Evolutionary conservation across 495 filamentous ascomycete species (phyloP).

Genomic region (Wilcoxina mikolae): DNA sequence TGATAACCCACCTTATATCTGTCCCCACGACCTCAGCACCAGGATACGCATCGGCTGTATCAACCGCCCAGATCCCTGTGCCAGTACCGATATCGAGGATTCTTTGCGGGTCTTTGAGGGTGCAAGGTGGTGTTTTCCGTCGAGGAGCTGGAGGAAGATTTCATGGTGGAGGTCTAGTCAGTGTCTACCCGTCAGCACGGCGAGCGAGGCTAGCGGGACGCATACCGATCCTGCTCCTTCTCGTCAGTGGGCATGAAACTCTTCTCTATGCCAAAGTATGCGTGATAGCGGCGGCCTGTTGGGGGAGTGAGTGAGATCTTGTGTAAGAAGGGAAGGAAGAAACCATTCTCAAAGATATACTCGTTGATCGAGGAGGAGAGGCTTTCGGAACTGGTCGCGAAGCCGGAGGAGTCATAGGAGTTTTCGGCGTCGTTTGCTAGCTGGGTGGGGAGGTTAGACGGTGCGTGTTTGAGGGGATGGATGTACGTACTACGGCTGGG

Average conservation of each 20-base stretch:
- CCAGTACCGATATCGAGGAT: too few species aligned
- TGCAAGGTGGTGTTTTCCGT: neutral
- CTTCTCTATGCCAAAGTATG: slow-evolving; percentile 34
- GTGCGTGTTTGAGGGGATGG: neutral
- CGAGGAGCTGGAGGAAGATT: neutral
- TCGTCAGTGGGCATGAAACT: slow-evolving; percentile 43
- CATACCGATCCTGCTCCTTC: neutral
- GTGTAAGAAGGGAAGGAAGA: neutral
- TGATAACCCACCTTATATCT: slow-evolving; percentile 40
- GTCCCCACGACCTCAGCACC: slow-evolving; percentile 33
- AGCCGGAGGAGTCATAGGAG: neutral
- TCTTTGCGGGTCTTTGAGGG: neutral
- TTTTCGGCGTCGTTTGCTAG: neutral
- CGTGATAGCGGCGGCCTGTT: slow-evolving; percentile 38
- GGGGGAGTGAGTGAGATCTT: neutral
- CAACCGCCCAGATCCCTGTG: too few species aligned
- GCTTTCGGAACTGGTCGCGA: neutral
- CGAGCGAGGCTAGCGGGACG: neutral
- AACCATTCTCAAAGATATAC: neutral
- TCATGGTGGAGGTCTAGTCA: neutral
- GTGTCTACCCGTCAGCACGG: neutral
- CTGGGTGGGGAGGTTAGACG: too few species aligned
- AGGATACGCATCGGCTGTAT: slow-evolving; percentile 23
- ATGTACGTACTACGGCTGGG: neutral
- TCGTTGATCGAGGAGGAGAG: neutral